These are phyloP conservation scores for Zalerion maritima DNA, from an alignment of 495 filamentous ascomycete species.

Conservation along the genomic window DNA sequence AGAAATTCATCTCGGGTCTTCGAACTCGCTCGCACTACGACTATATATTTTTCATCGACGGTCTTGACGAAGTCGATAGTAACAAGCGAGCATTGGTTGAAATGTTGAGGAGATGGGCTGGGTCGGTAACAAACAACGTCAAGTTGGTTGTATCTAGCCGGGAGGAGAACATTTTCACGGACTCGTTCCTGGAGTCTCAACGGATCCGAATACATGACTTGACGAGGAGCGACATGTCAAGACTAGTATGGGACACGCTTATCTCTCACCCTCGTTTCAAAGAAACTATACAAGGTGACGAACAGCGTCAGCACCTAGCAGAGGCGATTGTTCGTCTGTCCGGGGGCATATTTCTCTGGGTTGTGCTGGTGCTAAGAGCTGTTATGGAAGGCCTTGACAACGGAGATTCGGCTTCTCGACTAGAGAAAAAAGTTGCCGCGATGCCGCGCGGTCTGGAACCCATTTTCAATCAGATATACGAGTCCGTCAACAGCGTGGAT, in stretches of 20 bases:
- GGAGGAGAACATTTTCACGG: conserved; percentile 21
- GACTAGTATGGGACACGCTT: conserved; percentile 10
- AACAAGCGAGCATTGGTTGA: conserved; percentile 4
- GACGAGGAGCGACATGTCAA: conserved; percentile 7
- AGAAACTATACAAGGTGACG: conserved; percentile 1
- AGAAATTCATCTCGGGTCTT: conserved; percentile 3
- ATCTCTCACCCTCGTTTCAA: conserved; percentile 11
- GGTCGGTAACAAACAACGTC: conserved; percentile 10
- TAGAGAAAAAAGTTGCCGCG: no score
- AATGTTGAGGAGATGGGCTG: conserved; percentile 7
- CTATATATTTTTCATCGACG: conserved; percentile 28
- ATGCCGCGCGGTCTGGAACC: no score
- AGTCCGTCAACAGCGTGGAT: neutral
- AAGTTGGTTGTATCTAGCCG: conserved; percentile 32
- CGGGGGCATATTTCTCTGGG: conserved; percentile 25
- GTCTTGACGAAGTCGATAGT: conserved; percentile 25
- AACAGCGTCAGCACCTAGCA: conserved; percentile 3
- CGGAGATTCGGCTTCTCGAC: no score
- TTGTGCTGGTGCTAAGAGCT: conserved; percentile 9
- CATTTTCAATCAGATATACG: conserved; percentile 5
- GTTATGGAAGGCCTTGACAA: conserved; percentile 9
- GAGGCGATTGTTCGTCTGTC: conserved; percentile 13
- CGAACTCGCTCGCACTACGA: neutral
- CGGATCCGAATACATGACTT: conserved; percentile 8
- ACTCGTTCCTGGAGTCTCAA: conserved; percentile 12